Conservation (phyloP, 768 basidiomycete genomes). For the Hemileccinum rubropunctum region DNA sequence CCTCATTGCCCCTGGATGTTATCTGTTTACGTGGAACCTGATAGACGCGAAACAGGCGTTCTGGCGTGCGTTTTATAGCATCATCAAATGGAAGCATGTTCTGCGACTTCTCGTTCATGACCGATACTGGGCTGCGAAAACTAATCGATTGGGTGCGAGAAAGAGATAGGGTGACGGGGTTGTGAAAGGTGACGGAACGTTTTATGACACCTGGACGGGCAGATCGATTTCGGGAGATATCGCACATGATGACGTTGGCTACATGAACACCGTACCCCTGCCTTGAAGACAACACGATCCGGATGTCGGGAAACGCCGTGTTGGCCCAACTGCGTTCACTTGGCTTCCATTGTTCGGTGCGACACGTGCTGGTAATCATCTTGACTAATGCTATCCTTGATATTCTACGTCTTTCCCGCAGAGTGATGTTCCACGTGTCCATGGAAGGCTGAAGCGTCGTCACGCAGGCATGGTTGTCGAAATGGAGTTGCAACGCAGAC, state of each 20-base stretch:
- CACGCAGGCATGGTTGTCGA: conserved; percentile 38
- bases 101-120: not conserved
- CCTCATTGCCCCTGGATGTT: not conserved
- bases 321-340: conserved; percentile 21
- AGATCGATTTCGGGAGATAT: conserved; percentile 8
- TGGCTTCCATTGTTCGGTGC: conserved; percentile 25
- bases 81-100: conserved; percentile 20
- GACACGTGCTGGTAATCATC: conserved; percentile 20
- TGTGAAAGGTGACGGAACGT: conserved; percentile 17
- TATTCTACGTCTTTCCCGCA: conserved; percentile 16
- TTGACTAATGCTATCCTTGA: conserved; percentile 19
- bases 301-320: conserved; percentile 20
- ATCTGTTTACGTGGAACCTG: conserved; percentile 13
- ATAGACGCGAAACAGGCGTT: conserved; percentile 18
- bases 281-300: conserved; percentile 14
- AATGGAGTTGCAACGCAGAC: conserved; percentile 30
- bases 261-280: not conserved
- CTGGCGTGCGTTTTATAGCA: conserved; percentile 10
- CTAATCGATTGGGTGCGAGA: conserved; percentile 2
- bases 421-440: conserved; percentile 3
- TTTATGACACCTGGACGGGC: not conserved
- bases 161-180: conserved; percentile 9
- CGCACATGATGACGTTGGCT: conserved; percentile 25
- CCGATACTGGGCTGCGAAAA: conserved; percentile 15
- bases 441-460: conserved; percentile 27